Evolutionary conservation across 805 yeast species (phyloP), one percentile per base, ranked within the genome.

Genomic region (Tetrapisispora pingtungensis): DNA sequence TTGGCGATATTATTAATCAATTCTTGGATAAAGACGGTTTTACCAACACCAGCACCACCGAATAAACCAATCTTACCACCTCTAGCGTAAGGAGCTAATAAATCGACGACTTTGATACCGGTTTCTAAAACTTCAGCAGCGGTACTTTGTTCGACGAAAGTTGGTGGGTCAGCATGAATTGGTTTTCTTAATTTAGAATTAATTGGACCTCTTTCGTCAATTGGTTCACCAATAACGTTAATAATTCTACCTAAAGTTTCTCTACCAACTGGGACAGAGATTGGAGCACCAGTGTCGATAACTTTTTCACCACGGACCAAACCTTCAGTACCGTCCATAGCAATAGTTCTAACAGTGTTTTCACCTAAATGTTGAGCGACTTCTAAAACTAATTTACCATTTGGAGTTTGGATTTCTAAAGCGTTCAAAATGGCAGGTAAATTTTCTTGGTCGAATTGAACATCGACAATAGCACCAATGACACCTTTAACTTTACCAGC

Each of bases 31-130:
- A 90, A 90, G 55, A 90, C 98, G 73, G 98, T 90, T 77, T 90
- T 90, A 77, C 98, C 98, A 85, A 90, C 98, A 90, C 98, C 98
- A 73, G 98, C 98, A 90, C 98, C 98, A 80, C 98, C 98, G 84
- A 90, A 90, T 69, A 90, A 82, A 83, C 98, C 98, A 87, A 90
- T 90, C 83, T 90, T 90, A 86, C 98, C 98, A 86, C 98, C 98
- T 86, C 97, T 88, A 70, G 98, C 97, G 79, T 90, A 90, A 62
- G 98, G 98, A 62, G 98, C 98, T 60, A 90, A 81, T 69, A 90
- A 79, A 72, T 90, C 98, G 76, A 90, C 98, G 73, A 90, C 98
- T 81, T 90, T 90, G 72, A 90, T 90, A 87, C 98, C 97, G 57
- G 98, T 90, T 78, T 89, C 98, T 69, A 93, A 81, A 65, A 93